phyloP scores from a whole-genome alignment of 306 rosid genomes.

The Quercus variabilis region DNA sequence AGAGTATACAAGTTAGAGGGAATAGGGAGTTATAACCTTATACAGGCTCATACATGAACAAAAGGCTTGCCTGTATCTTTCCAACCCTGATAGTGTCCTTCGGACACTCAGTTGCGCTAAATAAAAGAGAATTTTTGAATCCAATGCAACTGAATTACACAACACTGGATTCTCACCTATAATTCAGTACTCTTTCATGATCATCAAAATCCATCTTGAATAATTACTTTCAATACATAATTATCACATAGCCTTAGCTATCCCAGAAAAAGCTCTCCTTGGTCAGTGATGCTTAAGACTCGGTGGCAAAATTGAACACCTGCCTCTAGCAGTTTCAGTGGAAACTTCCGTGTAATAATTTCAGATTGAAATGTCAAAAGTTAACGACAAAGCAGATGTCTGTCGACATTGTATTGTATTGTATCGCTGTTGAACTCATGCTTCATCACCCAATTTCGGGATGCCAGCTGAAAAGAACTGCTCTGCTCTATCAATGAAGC shows the following conservation, averaged over 20 bases:
- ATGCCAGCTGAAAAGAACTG: conserved; percentile 60
- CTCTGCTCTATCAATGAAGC: conserved; percentile 76
- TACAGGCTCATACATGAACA: neutral
- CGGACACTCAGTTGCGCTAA: neutral
- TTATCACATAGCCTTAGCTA: neutral
- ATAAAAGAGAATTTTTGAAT: neutral
- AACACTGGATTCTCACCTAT: neutral
- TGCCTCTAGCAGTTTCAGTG: neutral
- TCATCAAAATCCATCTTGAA: neutral
- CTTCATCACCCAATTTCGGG: conserved; percentile 37
- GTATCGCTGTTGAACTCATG: conserved; percentile 4
- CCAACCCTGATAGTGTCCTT: neutral
- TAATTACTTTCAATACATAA: too few relatives aligned
- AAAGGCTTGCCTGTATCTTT: neutral
- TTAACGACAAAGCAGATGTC: neutral
- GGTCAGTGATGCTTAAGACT: neutral
- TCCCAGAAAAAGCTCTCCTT: neutral
- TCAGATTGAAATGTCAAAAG: neutral
- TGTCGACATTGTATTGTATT: neutral
- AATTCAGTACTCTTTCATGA: neutral
- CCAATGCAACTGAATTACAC: neutral
- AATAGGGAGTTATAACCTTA: neutral
- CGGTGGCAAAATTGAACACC: neutral
- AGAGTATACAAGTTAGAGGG: neutral
- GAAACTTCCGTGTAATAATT: neutral